These are phyloP conservation scores for Neofusicoccum laricinum DNA, from an alignment of 2,329 filamentous ascomycete species.

Conservation along the genomic window DNA sequence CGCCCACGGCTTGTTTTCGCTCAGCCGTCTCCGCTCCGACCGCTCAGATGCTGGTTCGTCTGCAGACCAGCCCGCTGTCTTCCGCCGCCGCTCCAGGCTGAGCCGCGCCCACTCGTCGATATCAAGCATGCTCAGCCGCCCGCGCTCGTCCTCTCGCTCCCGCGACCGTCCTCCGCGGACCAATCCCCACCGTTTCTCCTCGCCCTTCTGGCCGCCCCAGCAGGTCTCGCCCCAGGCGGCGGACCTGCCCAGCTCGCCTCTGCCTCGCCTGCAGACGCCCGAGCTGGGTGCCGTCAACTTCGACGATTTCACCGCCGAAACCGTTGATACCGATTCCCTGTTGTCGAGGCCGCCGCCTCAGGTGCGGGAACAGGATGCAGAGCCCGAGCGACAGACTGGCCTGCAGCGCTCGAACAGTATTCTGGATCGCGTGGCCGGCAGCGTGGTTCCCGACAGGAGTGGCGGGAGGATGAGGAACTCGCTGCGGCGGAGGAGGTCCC, in stretches of 20 bases:
- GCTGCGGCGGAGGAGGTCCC: constrained; percentile 51
- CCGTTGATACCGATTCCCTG: neutral
- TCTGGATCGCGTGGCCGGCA: constrained; percentile 15
- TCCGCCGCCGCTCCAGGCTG: constrained; percentile 32
- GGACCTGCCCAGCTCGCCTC: constrained; percentile 28
- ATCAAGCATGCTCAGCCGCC: constrained; percentile 25
- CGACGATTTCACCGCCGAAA: constrained; percentile 29
- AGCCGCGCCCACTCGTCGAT: constrained; percentile 36
- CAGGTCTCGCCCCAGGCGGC: constrained; percentile 21
- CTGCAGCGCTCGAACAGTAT: constrained; percentile 9
- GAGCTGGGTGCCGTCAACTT: constrained; percentile 36
- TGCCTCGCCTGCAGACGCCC: constrained; percentile 32
- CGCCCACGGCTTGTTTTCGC: constrained; percentile 28
- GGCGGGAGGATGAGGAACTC: constrained; percentile 43
- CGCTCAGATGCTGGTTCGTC: constrained; percentile 33
- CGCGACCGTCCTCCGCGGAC: constrained; percentile 19
- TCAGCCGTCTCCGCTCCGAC: constrained; percentile 30
- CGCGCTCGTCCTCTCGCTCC: constrained; percentile 6
- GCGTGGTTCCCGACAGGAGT: constrained; percentile 25
- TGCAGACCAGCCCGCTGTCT: constrained; percentile 19
- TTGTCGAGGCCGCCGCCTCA: neutral
- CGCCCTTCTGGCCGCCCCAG: constrained; percentile 19
- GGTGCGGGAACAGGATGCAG: neutral
- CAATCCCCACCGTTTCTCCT: constrained; percentile 21
- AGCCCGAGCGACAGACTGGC: neutral